phyloP scores from a whole-genome alignment of 2,329 filamentous ascomycete species.

The Monilinia polystroma region DNA sequence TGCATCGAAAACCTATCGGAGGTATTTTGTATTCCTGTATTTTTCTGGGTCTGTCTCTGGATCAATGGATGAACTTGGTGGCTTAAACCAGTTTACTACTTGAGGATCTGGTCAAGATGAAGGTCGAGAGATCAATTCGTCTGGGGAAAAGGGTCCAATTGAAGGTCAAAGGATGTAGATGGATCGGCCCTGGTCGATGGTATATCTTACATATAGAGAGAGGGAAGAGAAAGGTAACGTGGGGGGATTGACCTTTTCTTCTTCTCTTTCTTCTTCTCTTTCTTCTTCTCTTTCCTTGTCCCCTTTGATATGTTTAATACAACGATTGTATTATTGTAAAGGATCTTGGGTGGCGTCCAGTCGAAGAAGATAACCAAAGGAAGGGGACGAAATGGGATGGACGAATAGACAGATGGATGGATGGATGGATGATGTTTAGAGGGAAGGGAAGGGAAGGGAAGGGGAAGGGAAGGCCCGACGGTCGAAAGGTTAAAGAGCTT shows the following conservation, averaged over 20 bases:
- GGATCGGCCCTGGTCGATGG: conserved; percentile 15
- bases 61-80: conserved; percentile 7
- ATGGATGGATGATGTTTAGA: too few species aligned
- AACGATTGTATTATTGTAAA: not conserved
- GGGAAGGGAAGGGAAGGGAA: not conserved
- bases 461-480: conserved; percentile 1
- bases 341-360: conserved; percentile 17
- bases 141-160: not conserved
- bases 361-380: conserved; percentile 1
- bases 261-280: not conserved
- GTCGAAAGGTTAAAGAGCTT: conserved; percentile 2
- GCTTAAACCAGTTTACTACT: not conserved
- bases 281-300: not conserved
- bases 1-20: conserved; percentile 16
- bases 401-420: too few species aligned
- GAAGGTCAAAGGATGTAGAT: conserved; percentile 3
- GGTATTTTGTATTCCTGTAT: not conserved
- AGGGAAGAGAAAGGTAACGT: not conserved
- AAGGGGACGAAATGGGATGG: not conserved
- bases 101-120: conserved; percentile 8
- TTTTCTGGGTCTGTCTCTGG: conserved; percentile 1
- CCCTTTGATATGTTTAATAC: not conserved
- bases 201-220: conserved; percentile 13
- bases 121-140: conserved; percentile 13
- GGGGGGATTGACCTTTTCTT: conserved; percentile 6